These are phyloP conservation scores for Homolaphlyctis polyrhiza DNA, from an alignment of 371 early-diverging fungal genomes.

Conservation along the genomic window DNA sequence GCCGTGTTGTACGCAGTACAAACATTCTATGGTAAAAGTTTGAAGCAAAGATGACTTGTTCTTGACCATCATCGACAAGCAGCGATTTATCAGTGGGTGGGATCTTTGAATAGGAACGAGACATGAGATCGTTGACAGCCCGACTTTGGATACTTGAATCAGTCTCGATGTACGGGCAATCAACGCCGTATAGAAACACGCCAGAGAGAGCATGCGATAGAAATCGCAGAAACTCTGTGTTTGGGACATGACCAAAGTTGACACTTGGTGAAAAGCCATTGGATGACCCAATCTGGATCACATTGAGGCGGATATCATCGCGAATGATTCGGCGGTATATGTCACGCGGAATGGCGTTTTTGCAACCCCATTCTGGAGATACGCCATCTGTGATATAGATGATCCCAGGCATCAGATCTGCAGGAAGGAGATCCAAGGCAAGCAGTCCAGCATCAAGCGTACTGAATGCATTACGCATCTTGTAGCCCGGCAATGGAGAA, in stretches of 20 bases:
- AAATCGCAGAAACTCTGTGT: slow-evolving; percentile 79
- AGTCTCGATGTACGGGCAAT: slow-evolving; percentile 23
- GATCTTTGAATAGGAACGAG: background rate
- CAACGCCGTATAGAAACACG: slow-evolving; percentile 67
- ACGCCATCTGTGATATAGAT: slow-evolving; percentile 85
- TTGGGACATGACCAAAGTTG: slow-evolving; percentile 83
- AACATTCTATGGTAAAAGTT: slow-evolving; percentile 78
- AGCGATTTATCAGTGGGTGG: slow-evolving; percentile 5
- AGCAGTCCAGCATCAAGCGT: slow-evolving; percentile 64
- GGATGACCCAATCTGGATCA: slow-evolving; percentile 79
- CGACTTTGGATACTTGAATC: background rate
- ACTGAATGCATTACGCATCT: slow-evolving; percentile 51
- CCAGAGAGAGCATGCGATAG: slow-evolving; percentile 75
- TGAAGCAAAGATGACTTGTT: slow-evolving; percentile 29
- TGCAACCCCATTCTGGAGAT: slow-evolving; percentile 35
- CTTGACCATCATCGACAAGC: too few relatives aligned
- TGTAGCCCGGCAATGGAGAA: background rate
- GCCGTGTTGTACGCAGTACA: slow-evolving; percentile 57
- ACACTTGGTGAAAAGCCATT: slow-evolving; percentile 69
- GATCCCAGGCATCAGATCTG: slow-evolving; percentile 60
- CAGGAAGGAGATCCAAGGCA: slow-evolving; percentile 63
- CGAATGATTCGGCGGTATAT: slow-evolving; percentile 48
- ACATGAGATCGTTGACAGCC: background rate
- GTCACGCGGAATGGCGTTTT: slow-evolving; percentile 46
- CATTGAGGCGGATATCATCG: slow-evolving; percentile 63